Base-by-base conservation (phyloP, 2,329 filamentous ascomycete genomes). In the Cryoendolithus antarcticus region DNA sequence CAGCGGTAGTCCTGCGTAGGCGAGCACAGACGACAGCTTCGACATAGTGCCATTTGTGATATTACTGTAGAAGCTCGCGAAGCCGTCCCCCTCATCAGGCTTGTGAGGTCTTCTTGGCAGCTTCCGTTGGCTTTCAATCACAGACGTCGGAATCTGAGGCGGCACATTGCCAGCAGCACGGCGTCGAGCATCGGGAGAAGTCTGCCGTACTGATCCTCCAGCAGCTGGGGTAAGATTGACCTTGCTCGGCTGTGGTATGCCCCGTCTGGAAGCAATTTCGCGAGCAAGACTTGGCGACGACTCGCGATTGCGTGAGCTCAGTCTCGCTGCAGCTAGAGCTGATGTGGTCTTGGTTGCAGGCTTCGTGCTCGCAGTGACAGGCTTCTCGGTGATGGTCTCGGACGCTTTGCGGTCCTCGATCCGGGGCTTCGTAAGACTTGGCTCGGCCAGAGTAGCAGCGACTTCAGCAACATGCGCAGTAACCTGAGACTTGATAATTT, bases 1-100 rank as follows among this genome's bases (percentile, higher is more conserved):
- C 3, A 98, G 69, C 1, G 91, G 91, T 7, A 98, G 72, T 1
- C 89, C 89, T 4, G 91, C 86, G 63, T 95, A 98, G 3, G 88
- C 89, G 24, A 98, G 68, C 1, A 88, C 88, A 0, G 88, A 86
- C 0, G 89, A 93, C 9, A 96, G 75, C 50, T 80, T 82, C 44
- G 86, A 91, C 55, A 96, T 84, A 35, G 95, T 74, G 39, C 75
- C 85, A 40, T 88, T 86, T 53, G 95, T 94, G 1, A 86, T 38
- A 32, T 49, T 86, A 42, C 74, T 88, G 62, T 96, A 98, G 63
- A 96, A 98, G 39, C 79, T 77, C 6, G 84, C 76, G 56, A 95
- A 98, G 4, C 84, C 80, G 41, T 89, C 86, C 28, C 59, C 57
- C 19, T 54, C 52, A 13, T 39, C 34, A n/a, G 47, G 51, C 13